These are phyloP conservation scores for Aspergillus baeticus DNA, from an alignment of 495 filamentous ascomycete genomes.

Conservation along the genomic window DNA sequence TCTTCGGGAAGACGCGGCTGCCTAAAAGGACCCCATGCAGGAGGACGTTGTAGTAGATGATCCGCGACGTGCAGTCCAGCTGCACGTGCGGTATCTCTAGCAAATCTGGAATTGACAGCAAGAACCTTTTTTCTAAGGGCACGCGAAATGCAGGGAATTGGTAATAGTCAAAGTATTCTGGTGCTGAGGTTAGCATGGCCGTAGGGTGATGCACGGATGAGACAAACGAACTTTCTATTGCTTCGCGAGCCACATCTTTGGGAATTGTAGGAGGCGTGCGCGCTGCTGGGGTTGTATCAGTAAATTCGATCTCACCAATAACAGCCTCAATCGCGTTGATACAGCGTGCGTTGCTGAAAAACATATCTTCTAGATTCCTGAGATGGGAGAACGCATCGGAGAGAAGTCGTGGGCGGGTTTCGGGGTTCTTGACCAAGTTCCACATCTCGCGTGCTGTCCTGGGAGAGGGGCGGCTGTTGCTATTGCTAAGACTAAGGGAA, in stretches of 20 bases:
- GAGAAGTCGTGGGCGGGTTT: constrained; percentile 1
- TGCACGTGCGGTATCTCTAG: constrained; percentile 23
- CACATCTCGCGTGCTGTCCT: not conserved
- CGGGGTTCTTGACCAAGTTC: constrained; percentile 9
- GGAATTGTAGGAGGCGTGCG: too few species aligned
- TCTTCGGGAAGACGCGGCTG: too few species aligned
- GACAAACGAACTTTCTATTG: too few species aligned
- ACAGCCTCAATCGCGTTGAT: not conserved
- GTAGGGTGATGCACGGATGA: not conserved
- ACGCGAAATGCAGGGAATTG: constrained; percentile 23
- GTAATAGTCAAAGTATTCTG: constrained; percentile 13
- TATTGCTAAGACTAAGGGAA: too few species aligned
- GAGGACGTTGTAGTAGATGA: constrained; percentile 20
- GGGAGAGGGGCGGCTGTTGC: too few species aligned
- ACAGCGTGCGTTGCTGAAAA: not conserved
- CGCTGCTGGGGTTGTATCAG: too few species aligned
- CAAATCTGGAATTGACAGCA: constrained; percentile 21
- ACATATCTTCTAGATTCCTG: not conserved
- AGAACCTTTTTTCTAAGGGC: constrained; percentile 16
- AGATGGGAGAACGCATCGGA: constrained; percentile 22
- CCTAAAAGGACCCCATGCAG: constrained; percentile 17
- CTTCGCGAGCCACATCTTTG: too few species aligned
- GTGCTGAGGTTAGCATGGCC: not conserved
- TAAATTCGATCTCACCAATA: too few species aligned
- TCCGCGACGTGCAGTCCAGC: constrained; percentile 16